Conservation (phyloP, 2,329 filamentous ascomycete species). For the Sodiomyces alkalinus region DNA sequence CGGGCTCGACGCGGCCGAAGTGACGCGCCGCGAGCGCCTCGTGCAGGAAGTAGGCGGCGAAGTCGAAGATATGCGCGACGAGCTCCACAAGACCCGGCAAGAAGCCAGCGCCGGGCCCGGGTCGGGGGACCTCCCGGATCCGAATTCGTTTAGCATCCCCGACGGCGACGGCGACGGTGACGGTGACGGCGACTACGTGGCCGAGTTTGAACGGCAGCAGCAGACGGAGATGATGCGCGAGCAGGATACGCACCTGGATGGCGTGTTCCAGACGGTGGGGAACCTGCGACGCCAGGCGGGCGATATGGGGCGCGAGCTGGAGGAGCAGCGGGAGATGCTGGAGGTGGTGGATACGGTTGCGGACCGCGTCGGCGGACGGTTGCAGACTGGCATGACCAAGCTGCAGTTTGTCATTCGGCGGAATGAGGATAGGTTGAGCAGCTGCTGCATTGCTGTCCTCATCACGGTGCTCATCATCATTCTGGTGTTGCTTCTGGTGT, state of each 20-base stretch:
- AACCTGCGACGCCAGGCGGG: constrained; percentile 82
- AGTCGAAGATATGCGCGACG: constrained; percentile 75
- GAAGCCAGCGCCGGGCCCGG: constrained; percentile 15
- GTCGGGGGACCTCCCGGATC: constrained; percentile 33
- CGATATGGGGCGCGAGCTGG: constrained; percentile 90
- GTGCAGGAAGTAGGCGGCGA: constrained; percentile 84
- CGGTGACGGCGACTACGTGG: constrained; percentile 49
- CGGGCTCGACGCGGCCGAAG: constrained; percentile 71
- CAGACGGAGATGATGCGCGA: constrained; percentile 87
- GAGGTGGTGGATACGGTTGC: constrained; percentile 72
- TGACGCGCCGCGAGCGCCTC: constrained; percentile 62
- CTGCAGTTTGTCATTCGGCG: constrained; percentile 69
- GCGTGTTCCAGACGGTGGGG: constrained; percentile 84
- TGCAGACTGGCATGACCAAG: constrained; percentile 77
- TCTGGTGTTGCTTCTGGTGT: constrained; percentile 58
- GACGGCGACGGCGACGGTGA: constrained; percentile 29
- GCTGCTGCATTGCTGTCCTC: constrained; percentile 79
- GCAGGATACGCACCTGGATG: constrained; percentile 85
- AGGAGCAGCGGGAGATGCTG: constrained; percentile 85
- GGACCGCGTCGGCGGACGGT: constrained; percentile 72
- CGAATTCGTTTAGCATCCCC: constrained; percentile 43
- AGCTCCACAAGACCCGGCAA: constrained; percentile 49
- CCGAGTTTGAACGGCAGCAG: constrained; percentile 78
- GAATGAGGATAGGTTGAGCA: constrained; percentile 80
- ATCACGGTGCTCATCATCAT: constrained; percentile 81